Base-by-base conservation (phyloP, 768 basidiomycete genomes). In the Leucocoprinus leucothites region DNA sequence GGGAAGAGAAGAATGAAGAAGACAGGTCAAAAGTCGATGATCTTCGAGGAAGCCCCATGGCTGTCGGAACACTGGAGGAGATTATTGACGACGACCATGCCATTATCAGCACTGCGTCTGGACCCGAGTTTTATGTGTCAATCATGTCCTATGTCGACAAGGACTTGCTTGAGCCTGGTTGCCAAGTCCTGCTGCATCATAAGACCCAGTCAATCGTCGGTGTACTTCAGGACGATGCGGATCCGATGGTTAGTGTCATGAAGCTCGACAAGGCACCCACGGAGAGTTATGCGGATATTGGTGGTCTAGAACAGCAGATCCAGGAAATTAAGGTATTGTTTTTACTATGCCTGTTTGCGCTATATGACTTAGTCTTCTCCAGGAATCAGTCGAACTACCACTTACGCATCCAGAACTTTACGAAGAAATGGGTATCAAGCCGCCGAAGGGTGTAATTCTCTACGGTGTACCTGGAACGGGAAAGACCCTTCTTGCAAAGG, bases 341-440 rank as follows among this genome's bases (percentile, higher is more conserved):
- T 26, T 3, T 55, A 2, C 24, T 19, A 55, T 9, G 5, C 18
- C 47, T 19, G 28, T 43, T 19, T 1, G 24, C 42, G 51, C 31
- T 42, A 16, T 34, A 57, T 38, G 22, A 42, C 28, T 59, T 3
- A 58, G 11, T 22, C 52, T 42, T 40, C n/a, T 8, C 26, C 41
- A 94, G 91, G 97, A 99, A 87, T 92, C 97, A 13, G 96, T 98
- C 44, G 97, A 98, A 71, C 81, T 98, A 28, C 97, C 97, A 0
- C 77, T 99, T 21, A 98, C 96, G 8, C 97, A 98, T 67, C 97
- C 97, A 2, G 97, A 99, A 67, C 74, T 98, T 36, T 99, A 98
- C 72, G 96, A 98, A 72, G 96, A 98, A 77, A 98, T 99, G 97
- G 97, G 97, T 53, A 98, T 99, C 72, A 90, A 90, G 64, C 97